Evolutionary conservation across 805 yeast genomes (phyloP), one percentile per base, ranked within the genome.

Genomic region (Wickerhamomyces sydowiorum): DNA sequence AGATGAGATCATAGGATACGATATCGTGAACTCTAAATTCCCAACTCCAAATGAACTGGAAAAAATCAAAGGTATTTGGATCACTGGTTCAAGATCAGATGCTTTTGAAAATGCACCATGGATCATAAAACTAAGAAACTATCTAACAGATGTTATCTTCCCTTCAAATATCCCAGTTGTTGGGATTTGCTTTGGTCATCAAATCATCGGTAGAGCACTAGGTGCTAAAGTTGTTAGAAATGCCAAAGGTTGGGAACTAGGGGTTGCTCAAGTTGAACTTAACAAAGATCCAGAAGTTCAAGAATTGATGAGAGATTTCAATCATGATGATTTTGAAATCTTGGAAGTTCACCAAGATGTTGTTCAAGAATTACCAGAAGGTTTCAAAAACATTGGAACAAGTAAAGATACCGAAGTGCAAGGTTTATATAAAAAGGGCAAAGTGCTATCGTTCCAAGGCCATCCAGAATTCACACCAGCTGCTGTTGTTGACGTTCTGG

Each of bases 151-250:
- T 45, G 4, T 31, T 30, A n/a, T 23, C 34, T 12, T 19, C 27
- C 8, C 38, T 38, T 20, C 39, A 4, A 44, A 37, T 34, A 47
- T 52, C 19, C 82, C 84, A 2, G 43, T 79, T 4, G 72, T 76
- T 6, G 95, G 95, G 4, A 66, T 88, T 33, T 88, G 96, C 60
- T 88, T 87, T 58, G 96, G 96, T 6, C 96, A 89, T 61, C 96
- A 88, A 58, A 70, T 86, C 20, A 60, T 88, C 14, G 81, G 79
- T 1, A 73, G 82, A 40, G 78, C 84, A 7, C 59, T 86, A 36
- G 91, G 87, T 3, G 73, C 75, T 20, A 62, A 61, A 36, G 84
- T 84, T 4, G 75, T 64, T 10, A 65, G 77, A 44, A 84, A 78
- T 57, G 71, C 71, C 1, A 49, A 61, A 36, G 93, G 93, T 2